Conservation (phyloP, 1,284 basidiomycete species). For the Pseudozyma thailandica region DNA sequence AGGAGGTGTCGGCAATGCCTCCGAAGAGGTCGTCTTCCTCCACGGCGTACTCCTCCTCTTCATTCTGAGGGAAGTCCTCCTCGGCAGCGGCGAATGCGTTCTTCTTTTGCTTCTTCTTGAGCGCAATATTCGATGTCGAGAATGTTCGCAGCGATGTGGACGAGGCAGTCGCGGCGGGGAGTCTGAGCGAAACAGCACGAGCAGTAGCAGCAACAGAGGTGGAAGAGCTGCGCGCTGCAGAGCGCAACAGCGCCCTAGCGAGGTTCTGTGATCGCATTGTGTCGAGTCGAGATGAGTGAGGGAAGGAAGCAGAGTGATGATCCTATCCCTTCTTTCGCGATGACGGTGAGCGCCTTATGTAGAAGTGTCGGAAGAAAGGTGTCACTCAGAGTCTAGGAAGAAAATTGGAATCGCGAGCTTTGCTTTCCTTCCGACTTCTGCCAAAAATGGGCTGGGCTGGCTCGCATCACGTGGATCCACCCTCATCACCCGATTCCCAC, state of each 20-base stretch:
- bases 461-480: conserved; percentile 26
- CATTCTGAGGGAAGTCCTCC: conserved; percentile 5
- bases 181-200: background rate
- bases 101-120: conserved; percentile 46
- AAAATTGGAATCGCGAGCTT: conserved; percentile 6
- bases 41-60: conserved; percentile 12
- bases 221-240: conserved; percentile 7
- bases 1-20: conserved; percentile 5
- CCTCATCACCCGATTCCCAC: conserved; percentile 4
- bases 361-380: conserved; percentile 6
- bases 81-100: conserved; percentile 21
- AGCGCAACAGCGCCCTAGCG: conserved; percentile 24
- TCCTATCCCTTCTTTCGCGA: too few species aligned
- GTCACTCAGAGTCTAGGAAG: conserved; percentile 18
- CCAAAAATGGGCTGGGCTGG: conserved; percentile 5
- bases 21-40: conserved; percentile 42
- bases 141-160: conserved; percentile 5
- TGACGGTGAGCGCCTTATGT: background rate
- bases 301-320: background rate
- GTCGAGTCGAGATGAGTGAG: background rate
- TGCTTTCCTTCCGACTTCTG: conserved; percentile 18
- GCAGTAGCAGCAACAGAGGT: background rate
- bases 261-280: conserved; percentile 41
- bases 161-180: background rate
- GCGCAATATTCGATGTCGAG: conserved; percentile 5